A percentile compares a stretch with the other conserved stretches of the same genome.
Evolutionary conservation across 2,329 filamentous ascomycete genomes (phyloP).

Genomic region (Fusarium coicis): DNA sequence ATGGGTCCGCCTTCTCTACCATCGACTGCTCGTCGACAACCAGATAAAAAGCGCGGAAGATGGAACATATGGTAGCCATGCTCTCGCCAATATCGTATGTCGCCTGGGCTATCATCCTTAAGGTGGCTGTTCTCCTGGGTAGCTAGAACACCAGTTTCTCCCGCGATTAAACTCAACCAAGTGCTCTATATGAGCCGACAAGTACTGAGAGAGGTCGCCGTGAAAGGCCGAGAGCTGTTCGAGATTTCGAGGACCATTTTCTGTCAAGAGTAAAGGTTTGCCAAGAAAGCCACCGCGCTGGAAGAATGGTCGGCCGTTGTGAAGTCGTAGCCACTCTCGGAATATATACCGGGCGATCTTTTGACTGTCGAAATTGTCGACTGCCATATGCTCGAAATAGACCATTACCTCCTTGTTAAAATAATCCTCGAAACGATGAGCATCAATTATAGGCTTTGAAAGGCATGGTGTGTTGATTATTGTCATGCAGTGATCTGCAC

Average conservation of each 20-base stretch:
- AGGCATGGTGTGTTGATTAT: not conserved
- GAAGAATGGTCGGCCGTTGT: not conserved
- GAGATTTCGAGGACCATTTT: not conserved
- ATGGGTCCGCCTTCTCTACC: too few relatives aligned
- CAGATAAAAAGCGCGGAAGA: not conserved
- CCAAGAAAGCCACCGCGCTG: not conserved
- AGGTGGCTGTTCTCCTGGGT: not conserved
- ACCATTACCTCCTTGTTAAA: too few relatives aligned
- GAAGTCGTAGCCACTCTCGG: not conserved
- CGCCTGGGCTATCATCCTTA: not conserved
- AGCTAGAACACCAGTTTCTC: not conserved
- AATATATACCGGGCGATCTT: not conserved
- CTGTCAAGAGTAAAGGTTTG: not conserved
- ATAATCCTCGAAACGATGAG: too few relatives aligned
- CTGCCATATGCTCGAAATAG: not conserved
- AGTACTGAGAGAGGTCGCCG: accelerated
- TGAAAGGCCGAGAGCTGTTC: not conserved
- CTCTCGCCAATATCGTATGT: not conserved
- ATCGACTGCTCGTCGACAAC: not conserved
- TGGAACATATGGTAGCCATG: not conserved
- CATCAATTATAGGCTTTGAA: not conserved
- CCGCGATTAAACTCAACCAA: not conserved
- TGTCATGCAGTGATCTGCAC: not conserved
- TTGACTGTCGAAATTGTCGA: not conserved
- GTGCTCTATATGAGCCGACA: not conserved